phyloP scores from a whole-genome alignment of 78 protist genomes.

The Dictyostelium brefeldianum region DNA sequence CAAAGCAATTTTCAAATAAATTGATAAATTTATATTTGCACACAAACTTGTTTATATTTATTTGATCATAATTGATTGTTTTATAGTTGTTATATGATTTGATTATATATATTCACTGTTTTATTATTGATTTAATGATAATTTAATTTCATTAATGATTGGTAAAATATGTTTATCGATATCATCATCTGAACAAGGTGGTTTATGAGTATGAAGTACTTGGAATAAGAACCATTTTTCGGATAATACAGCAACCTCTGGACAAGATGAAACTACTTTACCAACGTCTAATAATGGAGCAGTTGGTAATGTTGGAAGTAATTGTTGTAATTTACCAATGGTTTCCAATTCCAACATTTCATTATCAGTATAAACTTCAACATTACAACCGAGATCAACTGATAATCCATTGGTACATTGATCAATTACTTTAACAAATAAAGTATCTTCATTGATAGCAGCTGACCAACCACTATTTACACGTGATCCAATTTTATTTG shows the following conservation, averaged over 20 bases:
- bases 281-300: not conserved
- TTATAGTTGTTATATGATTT: too few relatives aligned
- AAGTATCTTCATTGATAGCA: not conserved
- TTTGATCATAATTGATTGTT: too few relatives aligned
- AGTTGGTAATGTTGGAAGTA: conserved; percentile 2
- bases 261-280: not conserved
- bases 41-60: too few relatives aligned
- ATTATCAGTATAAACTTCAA: conserved; percentile 7
- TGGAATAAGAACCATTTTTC: conserved; percentile 12
- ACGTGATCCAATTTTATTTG: conserved; percentile 46
- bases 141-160: not conserved
- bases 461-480: conserved; percentile 45
- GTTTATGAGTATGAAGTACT: not conserved
- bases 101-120: too few relatives aligned
- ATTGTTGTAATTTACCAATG: not conserved
- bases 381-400: conserved; percentile 39
- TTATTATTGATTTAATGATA: too few relatives aligned
- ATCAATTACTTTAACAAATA: conserved; percentile 35
- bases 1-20: too few relatives aligned
- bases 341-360: conserved; percentile 34
- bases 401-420: not conserved
- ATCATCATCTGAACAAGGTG: conserved; percentile 4
- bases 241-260: not conserved
- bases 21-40: too few relatives aligned
- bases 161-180: conserved; percentile 30